Evolutionary conservation across 495 filamentous ascomycete genomes (phyloP), one percentile per base, ranked within the genome.

Genomic region (Zalerion maritima): DNA sequence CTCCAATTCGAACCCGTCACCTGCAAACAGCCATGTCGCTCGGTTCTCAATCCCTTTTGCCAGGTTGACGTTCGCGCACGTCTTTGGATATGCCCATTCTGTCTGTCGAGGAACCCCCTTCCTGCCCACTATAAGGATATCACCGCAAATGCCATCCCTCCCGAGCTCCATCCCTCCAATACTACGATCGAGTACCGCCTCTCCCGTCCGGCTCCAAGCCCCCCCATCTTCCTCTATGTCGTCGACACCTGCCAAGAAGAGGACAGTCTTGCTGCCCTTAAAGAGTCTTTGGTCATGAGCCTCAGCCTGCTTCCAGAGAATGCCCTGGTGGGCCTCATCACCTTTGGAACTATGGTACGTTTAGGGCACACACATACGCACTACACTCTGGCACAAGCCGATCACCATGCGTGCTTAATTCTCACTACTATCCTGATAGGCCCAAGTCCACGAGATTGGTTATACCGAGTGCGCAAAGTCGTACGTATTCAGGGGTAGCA

Each of bases 51-150:
- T 50, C 91, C 91, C 30, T 96, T 82, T 62, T 91, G 84, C 57
- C 85, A 89, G 50, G 87, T 99, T 34, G 91, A 99, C 57, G 75
- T 83, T 42, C 80, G 91, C 35, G 89, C 85, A 38, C 73, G 84
- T 28, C 71, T 96, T 35, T 99, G 91, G 91, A 94, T 94, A 43
- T 99, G 91, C 47, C 91, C 91, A 4, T 99, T 96, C 62, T 99
- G 91, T 55, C 69, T 96, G 11, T 85, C 83, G 57, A 74, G 91
- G 50, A 99, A 99, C 50, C 74, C 77, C 27, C 74, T 99, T 18
- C 91, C 91, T 31, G 79, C 85, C 33, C 91, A 99, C 55, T 99
- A 99, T 58, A 96, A 94, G 66, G 91, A 99, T 56, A 99, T 99
- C 47, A 87, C 85, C 14, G 71, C 81, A 44, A 86, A 85, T 54